Evolutionary conservation across 345 rosid genomes (phyloP).

Genomic region (Clausena lansium): DNA sequence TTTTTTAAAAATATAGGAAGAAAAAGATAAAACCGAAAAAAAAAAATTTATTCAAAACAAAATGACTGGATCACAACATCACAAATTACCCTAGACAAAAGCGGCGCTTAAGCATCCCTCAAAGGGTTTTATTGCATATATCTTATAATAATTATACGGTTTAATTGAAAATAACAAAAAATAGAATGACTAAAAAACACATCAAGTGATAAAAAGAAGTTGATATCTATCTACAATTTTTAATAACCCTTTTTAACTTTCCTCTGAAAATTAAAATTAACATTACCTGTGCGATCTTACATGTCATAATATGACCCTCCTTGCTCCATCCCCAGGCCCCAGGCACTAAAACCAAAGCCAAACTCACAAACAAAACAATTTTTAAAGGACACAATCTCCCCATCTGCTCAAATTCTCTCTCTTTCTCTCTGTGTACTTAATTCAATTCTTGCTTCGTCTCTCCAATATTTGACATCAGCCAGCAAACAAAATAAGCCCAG

Average conservation of each 20-base stretch:
- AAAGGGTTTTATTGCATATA: too few species aligned
- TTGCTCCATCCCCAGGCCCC: constrained; percentile 75
- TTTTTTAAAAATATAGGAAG: neutral
- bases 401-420: constrained; percentile 23
- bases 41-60: too few species aligned
- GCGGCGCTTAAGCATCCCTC: too few species aligned
- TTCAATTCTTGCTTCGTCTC: constrained; percentile 8
- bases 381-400: constrained; percentile 19
- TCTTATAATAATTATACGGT: too few species aligned
- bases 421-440: constrained; percentile 1
- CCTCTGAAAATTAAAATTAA: neutral
- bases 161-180: too few species aligned
- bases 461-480: constrained; percentile 1
- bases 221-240: neutral
- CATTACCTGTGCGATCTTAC: constrained; percentile 83
- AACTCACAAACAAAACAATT: constrained; percentile 25
- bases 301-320: constrained; percentile 87
- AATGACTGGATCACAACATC: too few species aligned
- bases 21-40: neutral
- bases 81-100: too few species aligned
- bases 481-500: constrained; percentile 16
- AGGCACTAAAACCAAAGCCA: constrained; percentile 37
- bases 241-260: neutral
- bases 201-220: too few species aligned
- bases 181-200: too few species aligned